Evolutionary conservation across 2,329 filamentous ascomycete species (phyloP).

Genomic region (Fusarium sp.): DNA sequence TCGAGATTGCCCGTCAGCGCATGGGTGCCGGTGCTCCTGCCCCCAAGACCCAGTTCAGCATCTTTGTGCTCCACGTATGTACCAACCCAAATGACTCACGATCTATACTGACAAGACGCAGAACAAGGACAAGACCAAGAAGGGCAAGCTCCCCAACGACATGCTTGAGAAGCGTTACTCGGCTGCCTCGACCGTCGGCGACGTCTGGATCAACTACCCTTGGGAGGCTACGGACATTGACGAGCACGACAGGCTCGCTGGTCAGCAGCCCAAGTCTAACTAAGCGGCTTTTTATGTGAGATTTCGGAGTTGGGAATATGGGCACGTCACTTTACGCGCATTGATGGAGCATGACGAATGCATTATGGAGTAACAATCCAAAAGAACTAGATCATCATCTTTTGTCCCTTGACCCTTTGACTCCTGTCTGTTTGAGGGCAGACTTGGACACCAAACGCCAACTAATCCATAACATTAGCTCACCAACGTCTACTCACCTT

Average conservation of each 20-base stretch:
- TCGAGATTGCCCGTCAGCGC: conserved; percentile 81
- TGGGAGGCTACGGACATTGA: conserved; percentile 98
- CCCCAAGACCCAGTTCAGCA: conserved; percentile 85
- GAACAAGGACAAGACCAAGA: conserved; percentile 99
- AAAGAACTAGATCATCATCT: conserved; percentile 3
- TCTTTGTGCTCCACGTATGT: conserved; percentile 94
- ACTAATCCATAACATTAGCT: background rate
- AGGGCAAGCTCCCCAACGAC: conserved; percentile 82
- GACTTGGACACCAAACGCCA: background rate
- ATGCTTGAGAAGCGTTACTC: conserved; percentile 84
- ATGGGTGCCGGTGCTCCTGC: conserved; percentile 68
- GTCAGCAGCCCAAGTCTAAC: conserved; percentile 53
- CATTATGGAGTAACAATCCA: conserved; percentile 18
- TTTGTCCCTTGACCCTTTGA: background rate
- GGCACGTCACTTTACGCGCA: conserved; percentile 19
- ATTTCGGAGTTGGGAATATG: conserved; percentile 39
- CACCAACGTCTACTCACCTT: background rate
- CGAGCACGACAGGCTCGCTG: conserved; percentile 83
- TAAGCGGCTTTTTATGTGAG: conserved; percentile 24
- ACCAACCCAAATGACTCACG: rapidly evolving
- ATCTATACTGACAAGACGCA: conserved; percentile 49
- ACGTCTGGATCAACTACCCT: conserved; percentile 99
- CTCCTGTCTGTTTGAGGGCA: background rate
- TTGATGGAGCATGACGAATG: conserved; percentile 27
- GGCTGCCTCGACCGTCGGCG: conserved; percentile 88